Evolutionary conservation across 2,329 filamentous ascomycete genomes (phyloP).

Genomic region (Aspergillus sp.): DNA sequence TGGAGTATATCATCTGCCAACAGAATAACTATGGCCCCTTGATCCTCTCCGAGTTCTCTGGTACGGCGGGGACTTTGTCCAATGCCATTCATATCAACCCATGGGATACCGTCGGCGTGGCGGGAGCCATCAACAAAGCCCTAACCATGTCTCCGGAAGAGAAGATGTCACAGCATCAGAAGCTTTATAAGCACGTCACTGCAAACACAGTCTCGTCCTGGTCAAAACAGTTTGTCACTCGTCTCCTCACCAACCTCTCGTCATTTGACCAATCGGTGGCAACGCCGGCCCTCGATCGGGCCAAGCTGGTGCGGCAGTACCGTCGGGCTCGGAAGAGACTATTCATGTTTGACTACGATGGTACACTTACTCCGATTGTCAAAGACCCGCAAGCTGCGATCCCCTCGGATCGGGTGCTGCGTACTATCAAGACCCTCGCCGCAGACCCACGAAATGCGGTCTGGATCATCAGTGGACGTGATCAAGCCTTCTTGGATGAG

Average conservation of each 20-base stretch:
- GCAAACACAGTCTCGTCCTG: slow-evolving; percentile 83
- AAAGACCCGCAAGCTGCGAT: slow-evolving; percentile 86
- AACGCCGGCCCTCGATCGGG: slow-evolving; percentile 79
- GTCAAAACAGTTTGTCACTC: slow-evolving; percentile 77
- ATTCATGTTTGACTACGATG: slow-evolving; percentile 99
- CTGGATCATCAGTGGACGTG: slow-evolving; percentile 98
- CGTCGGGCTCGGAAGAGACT: slow-evolving; percentile 73
- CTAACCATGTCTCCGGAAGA: slow-evolving; percentile 71
- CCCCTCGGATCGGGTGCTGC: slow-evolving; percentile 79
- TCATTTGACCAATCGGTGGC: slow-evolving; percentile 72
- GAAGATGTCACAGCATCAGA: slow-evolving; percentile 68
- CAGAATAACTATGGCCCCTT: slow-evolving; percentile 82
- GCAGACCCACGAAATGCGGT: slow-evolving; percentile 80
- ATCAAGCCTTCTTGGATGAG: slow-evolving; percentile 85
- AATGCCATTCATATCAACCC: slow-evolving; percentile 96
- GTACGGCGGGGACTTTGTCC: slow-evolving; percentile 80
- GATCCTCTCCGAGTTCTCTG: slow-evolving; percentile 95
- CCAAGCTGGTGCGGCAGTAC: slow-evolving; percentile 72
- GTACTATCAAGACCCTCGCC: slow-evolving; percentile 75
- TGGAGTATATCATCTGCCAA: slow-evolving; percentile 94
- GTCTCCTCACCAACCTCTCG: slow-evolving; percentile 76
- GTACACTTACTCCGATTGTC: slow-evolving; percentile 93
- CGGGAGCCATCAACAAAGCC: slow-evolving; percentile 77
- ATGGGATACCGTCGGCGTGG: slow-evolving; percentile 85
- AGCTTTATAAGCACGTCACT: slow-evolving; percentile 80